These are phyloP conservation scores for Neofusicoccum parvum DNA, from an alignment of 2,329 filamentous ascomycete species.

Conservation along the genomic window DNA sequence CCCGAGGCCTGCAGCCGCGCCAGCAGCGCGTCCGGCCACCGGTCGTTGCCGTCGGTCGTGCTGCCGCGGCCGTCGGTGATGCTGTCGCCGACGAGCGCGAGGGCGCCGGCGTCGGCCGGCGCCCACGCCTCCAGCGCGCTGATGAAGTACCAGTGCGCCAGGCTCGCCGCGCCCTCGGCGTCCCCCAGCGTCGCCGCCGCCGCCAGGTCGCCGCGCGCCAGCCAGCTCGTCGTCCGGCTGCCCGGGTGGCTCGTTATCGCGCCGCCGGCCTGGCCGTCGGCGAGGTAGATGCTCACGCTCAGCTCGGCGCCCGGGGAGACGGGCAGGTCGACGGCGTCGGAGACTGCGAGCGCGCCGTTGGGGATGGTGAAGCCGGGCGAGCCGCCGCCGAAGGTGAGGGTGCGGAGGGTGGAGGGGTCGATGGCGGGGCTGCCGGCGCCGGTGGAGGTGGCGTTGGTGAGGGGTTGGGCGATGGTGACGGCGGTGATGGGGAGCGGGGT, in stretches of 20 bases:
- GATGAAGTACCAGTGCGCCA: constrained; percentile 56
- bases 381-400: constrained; percentile 61
- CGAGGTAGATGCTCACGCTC: constrained; percentile 61
- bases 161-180: constrained; percentile 38
- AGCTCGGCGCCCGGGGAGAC: constrained; percentile 35
- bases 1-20: constrained; percentile 25
- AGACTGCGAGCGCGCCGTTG: constrained; percentile 59
- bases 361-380: constrained; percentile 52
- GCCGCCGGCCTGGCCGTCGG: constrained; percentile 57
- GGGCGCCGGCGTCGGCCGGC: constrained; percentile 45
- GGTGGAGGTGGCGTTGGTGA: constrained; percentile 48
- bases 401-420: constrained; percentile 53
- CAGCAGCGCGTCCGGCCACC: constrained; percentile 39
- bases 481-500: constrained; percentile 62
- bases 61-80: constrained; percentile 67
- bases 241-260: constrained; percentile 67
- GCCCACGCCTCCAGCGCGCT: constrained; percentile 60
- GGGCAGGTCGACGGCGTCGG: constrained; percentile 50
- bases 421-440: constrained; percentile 58
- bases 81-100: constrained; percentile 64
- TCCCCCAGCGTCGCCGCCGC: constrained; percentile 50
- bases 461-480: constrained; percentile 51
- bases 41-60: constrained; percentile 61
- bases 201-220: constrained; percentile 61
- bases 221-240: constrained; percentile 64